Conservation (phyloP, 305 asterid genomes). For the Fraxinus ornus region DNA sequence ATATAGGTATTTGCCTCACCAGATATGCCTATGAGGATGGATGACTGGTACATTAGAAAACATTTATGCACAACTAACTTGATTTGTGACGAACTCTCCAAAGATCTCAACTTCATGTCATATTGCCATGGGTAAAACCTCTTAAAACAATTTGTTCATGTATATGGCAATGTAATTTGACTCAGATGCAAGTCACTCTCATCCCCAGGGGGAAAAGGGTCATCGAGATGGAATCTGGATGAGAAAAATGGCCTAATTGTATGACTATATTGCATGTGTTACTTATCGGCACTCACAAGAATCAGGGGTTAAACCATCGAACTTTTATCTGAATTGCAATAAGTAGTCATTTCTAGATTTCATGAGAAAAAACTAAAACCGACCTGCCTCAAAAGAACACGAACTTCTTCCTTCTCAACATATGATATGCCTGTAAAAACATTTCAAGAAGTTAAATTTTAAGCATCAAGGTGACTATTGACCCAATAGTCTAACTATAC, state of each 20-base stretch:
- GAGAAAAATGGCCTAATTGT: not conserved
- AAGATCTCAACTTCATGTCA: not conserved
- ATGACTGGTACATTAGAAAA: not conserved
- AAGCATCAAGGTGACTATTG: conserved; percentile 23
- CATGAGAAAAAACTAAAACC: conserved; percentile 30
- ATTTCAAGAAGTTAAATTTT: conserved; percentile 22
- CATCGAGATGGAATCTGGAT: not conserved
- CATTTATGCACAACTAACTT: not conserved
- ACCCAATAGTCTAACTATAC: not conserved
- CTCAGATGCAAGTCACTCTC: not conserved
- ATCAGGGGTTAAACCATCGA: conserved; percentile 5
- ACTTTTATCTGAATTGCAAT: conserved; percentile 6
- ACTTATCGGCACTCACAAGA: not conserved
- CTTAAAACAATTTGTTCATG: not conserved
- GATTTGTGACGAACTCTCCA: not conserved
- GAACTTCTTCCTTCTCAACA: conserved; percentile 92
- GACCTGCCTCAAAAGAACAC: conserved; percentile 86
- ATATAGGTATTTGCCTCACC: not conserved
- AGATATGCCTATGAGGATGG: not conserved
- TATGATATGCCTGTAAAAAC: conserved; percentile 71
- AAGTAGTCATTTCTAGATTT: conserved; percentile 11
- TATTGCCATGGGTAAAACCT: not conserved
- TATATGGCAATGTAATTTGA: not conserved
- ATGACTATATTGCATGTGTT: not conserved
- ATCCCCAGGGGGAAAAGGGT: not conserved